A percentile compares a stretch with the other conserved stretches of the same genome.
Conservation (phyloP, 1,284 basidiomycete genomes). For the Amylostereum areolatum region DNA sequence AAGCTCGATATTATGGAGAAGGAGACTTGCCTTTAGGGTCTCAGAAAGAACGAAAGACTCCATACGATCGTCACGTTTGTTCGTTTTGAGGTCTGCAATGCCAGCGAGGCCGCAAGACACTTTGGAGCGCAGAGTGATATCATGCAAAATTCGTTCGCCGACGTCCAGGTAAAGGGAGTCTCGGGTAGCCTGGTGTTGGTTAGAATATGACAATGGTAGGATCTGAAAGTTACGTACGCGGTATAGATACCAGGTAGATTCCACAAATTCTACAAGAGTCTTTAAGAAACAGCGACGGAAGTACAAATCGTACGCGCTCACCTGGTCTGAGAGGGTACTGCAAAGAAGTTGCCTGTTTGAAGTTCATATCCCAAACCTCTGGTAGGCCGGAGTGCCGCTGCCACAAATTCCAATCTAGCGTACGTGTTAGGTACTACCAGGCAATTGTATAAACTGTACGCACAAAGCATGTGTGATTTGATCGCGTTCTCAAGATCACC, state of each 20-base stretch:
- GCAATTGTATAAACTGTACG: slow-evolving; percentile 19
- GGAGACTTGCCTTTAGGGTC: slow-evolving; percentile 68
- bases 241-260: slow-evolving; percentile 93
- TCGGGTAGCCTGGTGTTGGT: slow-evolving; percentile 66
- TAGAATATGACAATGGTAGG: slow-evolving; percentile 7
- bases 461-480: slow-evolving; percentile 78
- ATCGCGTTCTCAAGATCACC: slow-evolving; percentile 89
- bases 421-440: neutral
- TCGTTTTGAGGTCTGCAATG: slow-evolving; percentile 74
- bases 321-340: slow-evolving; percentile 84
- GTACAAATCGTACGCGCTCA: slow-evolving; percentile 18
- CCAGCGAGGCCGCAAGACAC: slow-evolving; percentile 83
- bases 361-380: slow-evolving; percentile 83
- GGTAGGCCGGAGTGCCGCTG: slow-evolving; percentile 78
- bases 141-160: slow-evolving; percentile 77
- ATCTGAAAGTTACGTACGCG: slow-evolving; percentile 44
- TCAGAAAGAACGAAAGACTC: slow-evolving; percentile 90
- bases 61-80: slow-evolving; percentile 85
- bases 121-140: slow-evolving; percentile 68
- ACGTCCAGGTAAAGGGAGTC: slow-evolving; percentile 91
- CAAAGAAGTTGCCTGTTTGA: slow-evolving; percentile 64
- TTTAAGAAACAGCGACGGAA: slow-evolving; percentile 1
- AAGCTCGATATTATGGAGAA: neutral
- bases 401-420: slow-evolving; percentile 86
- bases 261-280: slow-evolving; percentile 66